phyloP scores from a whole-genome alignment of 148 eudicot species.

The Vaccinium darrowii region DNA sequence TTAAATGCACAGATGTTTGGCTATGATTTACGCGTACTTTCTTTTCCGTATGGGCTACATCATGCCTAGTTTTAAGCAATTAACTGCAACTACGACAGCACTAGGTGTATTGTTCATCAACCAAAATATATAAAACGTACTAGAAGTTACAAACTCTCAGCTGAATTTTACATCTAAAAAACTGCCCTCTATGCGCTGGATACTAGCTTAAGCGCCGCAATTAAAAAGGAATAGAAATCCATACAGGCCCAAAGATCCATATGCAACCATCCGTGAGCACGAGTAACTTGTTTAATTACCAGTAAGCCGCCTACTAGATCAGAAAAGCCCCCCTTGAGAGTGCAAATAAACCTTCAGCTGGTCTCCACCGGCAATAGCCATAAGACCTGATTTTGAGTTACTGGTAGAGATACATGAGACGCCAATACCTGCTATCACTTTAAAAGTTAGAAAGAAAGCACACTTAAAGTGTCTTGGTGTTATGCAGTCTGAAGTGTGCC shows the following conservation, averaged over 20 bases:
- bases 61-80: background rate
- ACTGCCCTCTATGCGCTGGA: background rate
- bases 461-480: background rate
- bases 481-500: too few species aligned
- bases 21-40: background rate
- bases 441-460: background rate
- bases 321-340: conserved; percentile 14
- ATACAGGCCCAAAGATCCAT: background rate
- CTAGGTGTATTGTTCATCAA: background rate
- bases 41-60: background rate
- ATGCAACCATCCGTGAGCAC: background rate
- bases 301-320: background rate
- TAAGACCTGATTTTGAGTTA: conserved; percentile 44
- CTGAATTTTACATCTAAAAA: background rate
- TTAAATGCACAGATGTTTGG: background rate
- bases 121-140: background rate
- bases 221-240: background rate
- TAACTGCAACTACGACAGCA: background rate
- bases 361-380: conserved; percentile 65
- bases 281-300: background rate
- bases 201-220: background rate
- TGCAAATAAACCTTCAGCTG: conserved; percentile 57
- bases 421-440: conserved; percentile 42
- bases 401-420: conserved; percentile 64
- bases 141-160: background rate